phyloP scores from a whole-genome alignment of 768 basidiomycete genomes.

The Leccinellum rugosiceps region DNA sequence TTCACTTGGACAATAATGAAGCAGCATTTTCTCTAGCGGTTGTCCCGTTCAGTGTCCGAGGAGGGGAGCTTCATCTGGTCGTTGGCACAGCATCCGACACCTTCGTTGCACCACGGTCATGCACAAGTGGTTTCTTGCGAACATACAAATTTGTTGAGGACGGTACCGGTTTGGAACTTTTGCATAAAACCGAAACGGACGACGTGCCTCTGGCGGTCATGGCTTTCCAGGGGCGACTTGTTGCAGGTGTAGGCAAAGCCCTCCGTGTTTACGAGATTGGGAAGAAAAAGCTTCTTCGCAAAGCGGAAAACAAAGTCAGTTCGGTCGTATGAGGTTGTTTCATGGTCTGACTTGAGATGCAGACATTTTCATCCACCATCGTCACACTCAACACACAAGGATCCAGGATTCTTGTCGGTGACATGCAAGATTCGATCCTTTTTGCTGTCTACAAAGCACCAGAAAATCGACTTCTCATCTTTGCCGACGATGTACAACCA shows the following conservation, averaged over 20 bases:
- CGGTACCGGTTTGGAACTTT: conserved; percentile 75
- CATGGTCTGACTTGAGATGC: conserved; percentile 8
- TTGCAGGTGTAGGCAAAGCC: conserved; percentile 91
- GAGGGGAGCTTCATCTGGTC: conserved; percentile 84
- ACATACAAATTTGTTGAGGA: conserved; percentile 84
- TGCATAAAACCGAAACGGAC: conserved; percentile 96
- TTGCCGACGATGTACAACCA: conserved; percentile 91
- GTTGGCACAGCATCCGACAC: conserved; percentile 93
- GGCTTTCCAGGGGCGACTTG: conserved; percentile 90
- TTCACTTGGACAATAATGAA: conserved; percentile 90
- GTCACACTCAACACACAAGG: conserved; percentile 90
- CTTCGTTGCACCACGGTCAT: conserved; percentile 79
- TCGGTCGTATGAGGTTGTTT: neutral
- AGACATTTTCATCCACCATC: conserved; percentile 88
- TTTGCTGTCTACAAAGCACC: conserved; percentile 92
- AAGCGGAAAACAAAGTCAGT: conserved; percentile 92
- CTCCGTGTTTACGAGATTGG: conserved; percentile 94
- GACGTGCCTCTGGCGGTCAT: conserved; percentile 88
- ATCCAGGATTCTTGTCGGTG: conserved; percentile 90
- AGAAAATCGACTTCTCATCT: conserved; percentile 88
- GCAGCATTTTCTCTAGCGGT: conserved; percentile 91
- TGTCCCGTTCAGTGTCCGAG: conserved; percentile 79
- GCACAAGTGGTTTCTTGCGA: conserved; percentile 83
- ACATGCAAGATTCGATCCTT: conserved; percentile 95
- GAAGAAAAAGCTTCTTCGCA: conserved; percentile 94